These are phyloP conservation scores for Teunomyces aglyptinius DNA, from an alignment of 805 yeast species.

Conservation along the genomic window DNA sequence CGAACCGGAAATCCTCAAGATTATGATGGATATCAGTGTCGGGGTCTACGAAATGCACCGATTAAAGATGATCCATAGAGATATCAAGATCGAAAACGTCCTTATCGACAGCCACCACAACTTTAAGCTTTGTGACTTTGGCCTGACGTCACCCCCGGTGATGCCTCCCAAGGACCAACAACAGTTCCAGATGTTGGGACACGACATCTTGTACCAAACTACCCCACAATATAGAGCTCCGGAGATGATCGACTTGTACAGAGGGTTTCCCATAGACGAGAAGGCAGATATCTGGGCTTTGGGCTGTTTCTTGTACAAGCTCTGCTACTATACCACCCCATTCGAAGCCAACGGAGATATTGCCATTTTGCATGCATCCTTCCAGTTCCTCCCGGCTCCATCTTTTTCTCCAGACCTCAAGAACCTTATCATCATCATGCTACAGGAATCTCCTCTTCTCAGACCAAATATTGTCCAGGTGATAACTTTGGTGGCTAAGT, in stretches of 20 bases:
- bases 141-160: constrained; percentile 71
- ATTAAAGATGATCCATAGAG: constrained; percentile 79
- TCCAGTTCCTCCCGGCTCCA: constrained; percentile 71
- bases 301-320: constrained; percentile 86
- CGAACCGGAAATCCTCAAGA: constrained; percentile 74
- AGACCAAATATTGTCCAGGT: constrained; percentile 91
- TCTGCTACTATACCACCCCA: constrained; percentile 92
- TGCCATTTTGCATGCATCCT: constrained; percentile 82
- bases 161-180: constrained; percentile 73
- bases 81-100: constrained; percentile 92
- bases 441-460: constrained; percentile 76
- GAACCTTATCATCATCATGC: constrained; percentile 71
- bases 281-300: constrained; percentile 96
- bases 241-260: constrained; percentile 88
- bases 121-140: constrained; percentile 91
- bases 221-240: constrained; percentile 96
- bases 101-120: constrained; percentile 65
- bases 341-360: constrained; percentile 86
- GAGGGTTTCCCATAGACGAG: constrained; percentile 83
- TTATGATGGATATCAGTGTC: constrained; percentile 75
- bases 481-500: constrained; percentile 57
- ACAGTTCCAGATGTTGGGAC: constrained; percentile 73
- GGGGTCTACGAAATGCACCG: constrained; percentile 88
- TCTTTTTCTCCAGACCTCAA: constrained; percentile 68
- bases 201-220: constrained; percentile 85